These are phyloP conservation scores for Eragrostis tef DNA, from an alignment of 202 grass and related monocot genomes.

Conservation along the genomic window DNA sequence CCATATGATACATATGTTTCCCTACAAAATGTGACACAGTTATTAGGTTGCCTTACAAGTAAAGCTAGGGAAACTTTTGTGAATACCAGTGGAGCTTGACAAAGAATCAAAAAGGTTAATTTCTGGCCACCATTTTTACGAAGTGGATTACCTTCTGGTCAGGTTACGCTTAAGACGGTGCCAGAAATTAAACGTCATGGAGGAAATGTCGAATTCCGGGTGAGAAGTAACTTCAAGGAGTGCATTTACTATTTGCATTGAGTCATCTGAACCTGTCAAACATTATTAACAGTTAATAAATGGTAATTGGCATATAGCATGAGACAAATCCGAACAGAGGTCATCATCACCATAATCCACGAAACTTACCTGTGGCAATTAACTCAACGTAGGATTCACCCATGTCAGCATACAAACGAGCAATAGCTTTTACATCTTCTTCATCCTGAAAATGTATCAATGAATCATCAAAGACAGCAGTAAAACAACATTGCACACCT, in stretches of 20 bases:
- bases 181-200: constrained; percentile 99
- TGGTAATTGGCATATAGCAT: neutral
- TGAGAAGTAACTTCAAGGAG: constrained; percentile 92
- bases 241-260: constrained; percentile 91
- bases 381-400: constrained; percentile 99
- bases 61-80: constrained; percentile 30
- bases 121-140: too few relatives aligned
- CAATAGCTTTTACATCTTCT: constrained; percentile 98
- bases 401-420: constrained; percentile 97
- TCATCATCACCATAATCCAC: constrained; percentile 38
- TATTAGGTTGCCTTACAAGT: constrained; percentile 37
- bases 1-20: constrained; percentile 73
- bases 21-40: constrained; percentile 58
- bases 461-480: constrained; percentile 24
- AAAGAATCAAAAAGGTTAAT: neutral
- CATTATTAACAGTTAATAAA: constrained; percentile 14
- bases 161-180: constrained; percentile 79
- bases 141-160: constrained; percentile 62
- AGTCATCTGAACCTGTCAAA: constrained; percentile 86
- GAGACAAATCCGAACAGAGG: constrained; percentile 8
- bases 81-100: neutral
- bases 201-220: constrained; percentile 93
- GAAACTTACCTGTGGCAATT: constrained; percentile 80
- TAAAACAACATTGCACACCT: constrained; percentile 29
- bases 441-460: constrained; percentile 72